These are phyloP conservation scores for Cryoendolithus antarcticus DNA, from an alignment of 2,329 filamentous ascomycete genomes.

Conservation along the genomic window DNA sequence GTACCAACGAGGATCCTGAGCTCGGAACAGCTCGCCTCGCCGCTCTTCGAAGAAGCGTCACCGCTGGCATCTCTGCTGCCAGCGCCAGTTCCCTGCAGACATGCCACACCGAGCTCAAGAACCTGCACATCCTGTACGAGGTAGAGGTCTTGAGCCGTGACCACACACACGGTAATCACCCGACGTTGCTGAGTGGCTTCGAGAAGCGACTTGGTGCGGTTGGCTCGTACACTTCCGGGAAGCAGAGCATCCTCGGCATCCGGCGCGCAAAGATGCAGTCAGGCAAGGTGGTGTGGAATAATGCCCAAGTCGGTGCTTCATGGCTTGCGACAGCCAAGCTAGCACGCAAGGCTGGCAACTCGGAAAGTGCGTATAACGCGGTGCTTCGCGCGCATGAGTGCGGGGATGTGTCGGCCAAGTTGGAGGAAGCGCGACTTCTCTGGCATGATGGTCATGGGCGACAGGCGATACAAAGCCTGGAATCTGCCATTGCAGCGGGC, in stretches of 20 bases:
- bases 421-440: slow-evolving; percentile 83
- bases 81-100: slow-evolving; percentile 70
- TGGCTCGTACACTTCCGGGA: slow-evolving; percentile 80
- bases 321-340: slow-evolving; percentile 81
- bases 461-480: slow-evolving; percentile 85
- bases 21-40: slow-evolving; percentile 48
- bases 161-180: slow-evolving; percentile 14
- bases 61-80: slow-evolving; percentile 61
- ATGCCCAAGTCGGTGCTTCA: slow-evolving; percentile 64
- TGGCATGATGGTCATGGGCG: slow-evolving; percentile 91
- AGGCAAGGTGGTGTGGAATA: slow-evolving; percentile 37
- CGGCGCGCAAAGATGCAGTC: slow-evolving; percentile 65
- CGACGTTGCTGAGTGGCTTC: slow-evolving; percentile 31
- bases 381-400: slow-evolving; percentile 78
- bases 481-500: slow-evolving; percentile 71
- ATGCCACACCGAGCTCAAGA: slow-evolving; percentile 73
- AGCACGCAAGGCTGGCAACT: slow-evolving; percentile 72
- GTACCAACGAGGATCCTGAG: slow-evolving; percentile 39
- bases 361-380: slow-evolving; percentile 83
- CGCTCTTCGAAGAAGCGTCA: slow-evolving; percentile 56
- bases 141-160: slow-evolving; percentile 54
- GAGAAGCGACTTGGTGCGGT: slow-evolving; percentile 74
- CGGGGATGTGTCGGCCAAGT: slow-evolving; percentile 75
- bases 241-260: slow-evolving; percentile 82
- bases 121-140: slow-evolving; percentile 78